Base-by-base conservation (phyloP, 352 stramenopile genomes). In the Phytophthora fragariaefolia region DNA sequence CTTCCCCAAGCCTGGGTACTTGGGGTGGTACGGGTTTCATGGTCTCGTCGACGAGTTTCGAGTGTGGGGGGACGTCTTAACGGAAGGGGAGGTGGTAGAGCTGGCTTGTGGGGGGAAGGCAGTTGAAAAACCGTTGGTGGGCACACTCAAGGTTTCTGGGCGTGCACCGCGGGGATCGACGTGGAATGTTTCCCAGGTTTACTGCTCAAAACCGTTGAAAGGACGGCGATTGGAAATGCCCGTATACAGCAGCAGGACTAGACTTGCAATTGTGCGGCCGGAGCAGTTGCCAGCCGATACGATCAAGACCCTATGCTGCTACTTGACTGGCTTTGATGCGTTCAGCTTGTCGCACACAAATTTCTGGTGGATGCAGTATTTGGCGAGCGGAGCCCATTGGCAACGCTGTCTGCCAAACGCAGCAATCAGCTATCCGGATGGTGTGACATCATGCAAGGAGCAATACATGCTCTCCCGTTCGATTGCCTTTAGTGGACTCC, bases 31-130 rank as follows among this genome's bases (percentile, higher is more conserved):
- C 51, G 62, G 46, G 0, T 84, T 82, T 22, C 50, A 74, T 27
- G 76, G 76, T 2, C 9, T 79, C 5, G 28, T 84, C 5, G 63
- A 84, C 32, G 69, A 74, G 32, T 77, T 82, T 40, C 70, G 67
- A 17, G 28, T 77, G 12, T 84, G 69, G 69, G 54, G 54, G 18
- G 53, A 49, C 1, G 46, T 69, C 10, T 42, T 81, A 12, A 65
- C 51, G 2, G 18, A 55, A 1, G 10, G 30, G 1, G 54, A 71
- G 4, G 43, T 79, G 26, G 27, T 12, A 3, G 45, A 34, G 38
- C 50, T 78, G 17, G 47, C 61, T 36, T 9, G 27, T 46, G 43
- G 36, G 20, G 51, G 42, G 18, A 27, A 55, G 24, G 18, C 36
- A 9, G 42, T 24, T 12, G 43, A 50, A 6, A 30, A 46, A 13